phyloP scores from a whole-genome alignment of 2,329 filamentous ascomycete species.

The Penicillium sp. region DNA sequence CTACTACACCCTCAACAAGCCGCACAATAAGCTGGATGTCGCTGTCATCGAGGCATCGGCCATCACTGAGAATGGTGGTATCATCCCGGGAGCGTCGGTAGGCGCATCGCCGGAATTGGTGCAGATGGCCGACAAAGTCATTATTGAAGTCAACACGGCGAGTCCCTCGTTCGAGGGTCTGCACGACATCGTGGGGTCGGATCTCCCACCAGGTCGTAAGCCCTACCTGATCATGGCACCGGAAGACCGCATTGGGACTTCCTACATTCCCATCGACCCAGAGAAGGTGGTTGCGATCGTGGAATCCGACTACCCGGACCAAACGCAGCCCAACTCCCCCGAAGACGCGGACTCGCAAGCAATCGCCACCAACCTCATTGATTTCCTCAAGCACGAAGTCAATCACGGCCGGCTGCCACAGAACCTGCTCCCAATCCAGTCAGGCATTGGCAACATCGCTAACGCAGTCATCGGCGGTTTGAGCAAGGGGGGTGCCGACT shows the following conservation, averaged over 20 bases:
- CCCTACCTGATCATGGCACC: slow-evolving; percentile 82
- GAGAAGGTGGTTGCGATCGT: slow-evolving; percentile 81
- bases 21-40: slow-evolving; percentile 72
- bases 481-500: slow-evolving; percentile 68
- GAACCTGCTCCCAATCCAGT: slow-evolving; percentile 77
- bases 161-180: slow-evolving; percentile 81
- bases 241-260: slow-evolving; percentile 80
- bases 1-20: slow-evolving; percentile 78
- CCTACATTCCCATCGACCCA: slow-evolving; percentile 78
- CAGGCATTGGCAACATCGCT: slow-evolving; percentile 88
- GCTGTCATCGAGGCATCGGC: slow-evolving; percentile 81
- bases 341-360: slow-evolving; percentile 69
- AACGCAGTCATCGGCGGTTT: slow-evolving; percentile 87
- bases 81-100: slow-evolving; percentile 81
- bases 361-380: slow-evolving; percentile 77
- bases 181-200: slow-evolving; percentile 88
- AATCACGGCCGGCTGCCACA: slow-evolving; percentile 70
- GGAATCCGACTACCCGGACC: slow-evolving; percentile 79
- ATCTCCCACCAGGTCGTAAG: slow-evolving; percentile 75
- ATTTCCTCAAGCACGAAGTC: slow-evolving; percentile 84
- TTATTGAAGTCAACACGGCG: slow-evolving; percentile 88
- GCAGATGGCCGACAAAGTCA: slow-evolving; percentile 88
- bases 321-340: slow-evolving; percentile 69
- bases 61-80: slow-evolving; percentile 84
- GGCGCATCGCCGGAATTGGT: slow-evolving; percentile 82